Evolutionary conservation across 2,329 filamentous ascomycete species (phyloP).

Genomic region (Phialophora expanda): DNA sequence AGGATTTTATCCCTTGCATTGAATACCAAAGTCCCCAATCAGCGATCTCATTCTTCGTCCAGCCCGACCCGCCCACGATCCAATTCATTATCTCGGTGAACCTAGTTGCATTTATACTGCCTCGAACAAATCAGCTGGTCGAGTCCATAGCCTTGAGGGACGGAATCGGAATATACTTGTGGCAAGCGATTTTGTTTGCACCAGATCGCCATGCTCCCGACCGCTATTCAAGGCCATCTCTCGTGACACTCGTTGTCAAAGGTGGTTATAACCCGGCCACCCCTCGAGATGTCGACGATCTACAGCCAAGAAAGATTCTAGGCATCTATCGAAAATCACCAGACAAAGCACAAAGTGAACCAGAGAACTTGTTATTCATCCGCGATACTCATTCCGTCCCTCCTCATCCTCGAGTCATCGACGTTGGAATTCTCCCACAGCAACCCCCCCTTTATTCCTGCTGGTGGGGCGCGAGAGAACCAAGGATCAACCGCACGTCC

Average conservation of each 20-base stretch:
- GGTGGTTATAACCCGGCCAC: slow-evolving; percentile 17
- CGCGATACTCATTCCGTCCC: neutral
- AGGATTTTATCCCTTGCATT: slow-evolving; percentile 28
- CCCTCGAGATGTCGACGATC: slow-evolving; percentile 22
- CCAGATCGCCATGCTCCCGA: slow-evolving; percentile 18
- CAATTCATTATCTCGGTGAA: slow-evolving; percentile 21
- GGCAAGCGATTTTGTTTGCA: slow-evolving; percentile 20
- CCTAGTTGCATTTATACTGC: slow-evolving; percentile 11
- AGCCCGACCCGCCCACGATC: slow-evolving; percentile 21
- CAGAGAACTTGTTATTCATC: neutral
- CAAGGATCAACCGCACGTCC: neutral
- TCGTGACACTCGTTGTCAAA: slow-evolving; percentile 5
- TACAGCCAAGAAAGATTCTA: slow-evolving; percentile 18
- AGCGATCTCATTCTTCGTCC: slow-evolving; percentile 10
- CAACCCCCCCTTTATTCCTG: neutral
- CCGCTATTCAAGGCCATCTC: slow-evolving; percentile 10
- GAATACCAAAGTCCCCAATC: slow-evolving; percentile 30
- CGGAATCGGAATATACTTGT: slow-evolving; percentile 17
- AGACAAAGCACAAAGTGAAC: slow-evolving; percentile 5
- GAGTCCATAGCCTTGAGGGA: slow-evolving; percentile 28
- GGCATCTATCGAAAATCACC: slow-evolving; percentile 26
- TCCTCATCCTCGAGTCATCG: neutral
- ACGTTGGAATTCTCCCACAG: neutral
- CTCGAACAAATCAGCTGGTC: slow-evolving; percentile 27
- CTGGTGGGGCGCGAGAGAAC: neutral